These are phyloP conservation scores for Helminthosporium solani DNA, from an alignment of 2,329 filamentous ascomycete species.

Conservation along the genomic window DNA sequence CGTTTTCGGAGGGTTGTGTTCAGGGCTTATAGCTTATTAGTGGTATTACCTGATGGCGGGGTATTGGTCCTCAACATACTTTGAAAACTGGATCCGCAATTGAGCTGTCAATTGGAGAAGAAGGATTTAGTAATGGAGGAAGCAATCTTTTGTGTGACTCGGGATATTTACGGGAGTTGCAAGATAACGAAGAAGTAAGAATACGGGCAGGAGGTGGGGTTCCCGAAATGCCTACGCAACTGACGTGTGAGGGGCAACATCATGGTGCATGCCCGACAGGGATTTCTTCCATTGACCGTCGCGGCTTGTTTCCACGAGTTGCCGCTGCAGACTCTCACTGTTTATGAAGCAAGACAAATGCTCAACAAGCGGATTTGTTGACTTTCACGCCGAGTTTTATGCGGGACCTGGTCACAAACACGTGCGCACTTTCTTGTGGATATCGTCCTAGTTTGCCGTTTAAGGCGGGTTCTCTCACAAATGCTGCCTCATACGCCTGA, in stretches of 20 bases:
- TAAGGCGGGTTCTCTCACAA: constrained; percentile 28
- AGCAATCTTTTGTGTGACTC: background rate
- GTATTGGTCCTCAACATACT: constrained; percentile 1
- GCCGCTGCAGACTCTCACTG: constrained; percentile 17
- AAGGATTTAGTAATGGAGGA: background rate
- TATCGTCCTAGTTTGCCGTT: constrained; percentile 37
- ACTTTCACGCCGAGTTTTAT: constrained; percentile 2
- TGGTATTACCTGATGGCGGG: constrained; percentile 11
- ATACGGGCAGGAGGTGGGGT: constrained; percentile 5
- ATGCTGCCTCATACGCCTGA: constrained; percentile 40
- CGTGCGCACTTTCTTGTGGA: constrained; percentile 19
- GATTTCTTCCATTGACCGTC: constrained; percentile 5
- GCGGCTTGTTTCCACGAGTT: constrained; percentile 15
- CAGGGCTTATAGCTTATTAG: too few relatives aligned
- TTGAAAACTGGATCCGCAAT: constrained; percentile 9
- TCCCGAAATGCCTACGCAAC: constrained; percentile 3
- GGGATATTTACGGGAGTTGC: background rate
- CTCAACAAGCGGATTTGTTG: background rate
- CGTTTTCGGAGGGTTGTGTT: too few relatives aligned
- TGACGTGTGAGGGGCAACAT: too few relatives aligned
- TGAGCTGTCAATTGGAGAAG: constrained; percentile 4
- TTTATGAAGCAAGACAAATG: constrained; percentile 18
- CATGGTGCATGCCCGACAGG: background rate
- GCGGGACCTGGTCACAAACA: background rate
- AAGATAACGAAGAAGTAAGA: constrained; percentile 7